Evolutionary conservation across 2,329 filamentous ascomycete genomes (phyloP).

Genomic region (Zymoseptoria crescenta): DNA sequence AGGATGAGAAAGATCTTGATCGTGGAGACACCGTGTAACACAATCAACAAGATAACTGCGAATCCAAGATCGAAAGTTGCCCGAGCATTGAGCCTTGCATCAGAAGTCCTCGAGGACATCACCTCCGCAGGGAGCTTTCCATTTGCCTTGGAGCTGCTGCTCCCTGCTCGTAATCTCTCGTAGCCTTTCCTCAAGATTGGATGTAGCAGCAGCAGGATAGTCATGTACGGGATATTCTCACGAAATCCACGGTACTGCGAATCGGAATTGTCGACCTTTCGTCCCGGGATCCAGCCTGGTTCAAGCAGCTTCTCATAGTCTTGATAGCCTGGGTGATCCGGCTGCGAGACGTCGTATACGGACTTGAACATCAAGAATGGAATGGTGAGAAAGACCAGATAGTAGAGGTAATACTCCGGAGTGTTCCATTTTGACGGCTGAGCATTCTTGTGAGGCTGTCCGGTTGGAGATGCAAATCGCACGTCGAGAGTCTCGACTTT

Average conservation of each 20-base stretch:
- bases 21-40: conserved; percentile 76
- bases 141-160: not conserved
- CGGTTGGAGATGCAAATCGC: conserved; percentile 60
- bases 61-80: conserved; percentile 77
- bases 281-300: conserved; percentile 83
- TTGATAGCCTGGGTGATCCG: conserved; percentile 75
- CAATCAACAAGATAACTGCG: conserved; percentile 67
- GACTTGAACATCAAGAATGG: conserved; percentile 80
- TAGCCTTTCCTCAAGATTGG: conserved; percentile 69
- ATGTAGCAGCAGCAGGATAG: conserved; percentile 65
- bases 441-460: conserved; percentile 30
- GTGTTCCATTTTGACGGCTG: conserved; percentile 70
- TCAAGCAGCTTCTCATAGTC: conserved; percentile 65
- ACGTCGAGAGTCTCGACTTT: conserved; percentile 62
- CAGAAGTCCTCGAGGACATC: conserved; percentile 41
- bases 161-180: conserved; percentile 40
- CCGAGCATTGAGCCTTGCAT: conserved; percentile 53
- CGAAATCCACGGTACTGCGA: conserved; percentile 80
- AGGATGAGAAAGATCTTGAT: conserved; percentile 77
- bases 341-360: conserved; percentile 75
- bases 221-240: conserved; percentile 74
- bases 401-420: conserved; percentile 78
- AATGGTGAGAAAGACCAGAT: conserved; percentile 58
- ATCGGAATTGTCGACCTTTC: conserved; percentile 89
- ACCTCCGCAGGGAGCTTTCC: not conserved